These are phyloP conservation scores for Penicillium sp. DNA, from an alignment of 2,329 filamentous ascomycete genomes.

Conservation along the genomic window DNA sequence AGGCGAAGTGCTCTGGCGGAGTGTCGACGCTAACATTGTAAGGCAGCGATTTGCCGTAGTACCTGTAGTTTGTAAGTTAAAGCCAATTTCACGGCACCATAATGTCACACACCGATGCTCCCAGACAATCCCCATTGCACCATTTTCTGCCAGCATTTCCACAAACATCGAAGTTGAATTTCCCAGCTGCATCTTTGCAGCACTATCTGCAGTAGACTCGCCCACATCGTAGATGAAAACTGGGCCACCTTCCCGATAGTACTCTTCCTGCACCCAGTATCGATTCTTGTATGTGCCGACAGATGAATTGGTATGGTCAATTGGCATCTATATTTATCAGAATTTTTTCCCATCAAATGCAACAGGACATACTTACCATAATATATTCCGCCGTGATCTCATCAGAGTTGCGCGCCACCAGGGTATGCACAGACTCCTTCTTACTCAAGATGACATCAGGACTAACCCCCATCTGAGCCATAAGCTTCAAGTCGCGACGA, in stretches of 20 bases:
- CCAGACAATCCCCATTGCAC: constrained; percentile 43
- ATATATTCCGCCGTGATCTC: constrained; percentile 3
- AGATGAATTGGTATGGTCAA: constrained; percentile 33
- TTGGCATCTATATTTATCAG: constrained; percentile 27
- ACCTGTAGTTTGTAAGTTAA: constrained; percentile 28
- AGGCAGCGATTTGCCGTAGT: constrained; percentile 45
- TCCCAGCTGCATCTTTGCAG: constrained; percentile 39
- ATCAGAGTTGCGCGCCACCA: neutral
- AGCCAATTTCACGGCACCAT: neutral
- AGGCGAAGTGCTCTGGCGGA: constrained; percentile 41
- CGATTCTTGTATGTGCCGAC: constrained; percentile 56
- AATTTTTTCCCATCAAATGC: neutral
- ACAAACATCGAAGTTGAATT: constrained; percentile 33
- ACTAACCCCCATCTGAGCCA: constrained; percentile 18
- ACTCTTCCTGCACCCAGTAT: constrained; percentile 56
- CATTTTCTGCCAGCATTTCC: constrained; percentile 35
- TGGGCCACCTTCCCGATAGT: constrained; percentile 60
- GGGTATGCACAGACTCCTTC: constrained; percentile 2
- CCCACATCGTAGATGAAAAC: constrained; percentile 53
- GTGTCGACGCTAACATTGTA: constrained; percentile 39
- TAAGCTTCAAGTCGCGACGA: constrained; percentile 15
- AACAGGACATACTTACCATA: constrained; percentile 5
- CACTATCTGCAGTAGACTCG: constrained; percentile 44
- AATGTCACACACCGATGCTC: constrained; percentile 41
- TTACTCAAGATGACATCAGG: constrained; percentile 13